Conservation (phyloP, 805 yeast genomes). For the Naumovozyma castellii region DNA sequence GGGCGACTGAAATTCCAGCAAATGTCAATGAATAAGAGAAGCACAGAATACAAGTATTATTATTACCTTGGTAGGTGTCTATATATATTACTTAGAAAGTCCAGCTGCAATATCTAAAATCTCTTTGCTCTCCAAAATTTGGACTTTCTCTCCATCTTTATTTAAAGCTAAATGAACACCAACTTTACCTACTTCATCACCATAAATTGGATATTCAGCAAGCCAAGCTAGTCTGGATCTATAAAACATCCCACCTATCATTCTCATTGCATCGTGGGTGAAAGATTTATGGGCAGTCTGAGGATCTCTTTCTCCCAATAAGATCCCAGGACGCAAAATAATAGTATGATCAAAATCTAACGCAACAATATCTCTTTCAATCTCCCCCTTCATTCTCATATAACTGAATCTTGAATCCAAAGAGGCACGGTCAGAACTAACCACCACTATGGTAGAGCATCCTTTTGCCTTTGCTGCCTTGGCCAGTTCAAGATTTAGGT, state of each 20-base stretch:
- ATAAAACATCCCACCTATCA: constrained; percentile 28
- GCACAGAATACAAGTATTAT: too few relatives aligned
- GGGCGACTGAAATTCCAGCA: neutral
- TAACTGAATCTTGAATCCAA: constrained; percentile 49
- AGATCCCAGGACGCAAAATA: constrained; percentile 67
- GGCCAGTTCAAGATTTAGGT: constrained; percentile 58
- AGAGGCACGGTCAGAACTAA: constrained; percentile 60
- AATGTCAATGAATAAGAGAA: too few relatives aligned
- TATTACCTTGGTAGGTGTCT: too few relatives aligned
- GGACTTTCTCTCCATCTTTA: constrained; percentile 18
- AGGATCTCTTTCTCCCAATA: constrained; percentile 50
- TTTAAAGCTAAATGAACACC: constrained; percentile 38
- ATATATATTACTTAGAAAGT: constrained; percentile 1
- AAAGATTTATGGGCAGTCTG: constrained; percentile 28
- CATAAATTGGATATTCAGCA: constrained; percentile 43
- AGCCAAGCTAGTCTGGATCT: constrained; percentile 29
- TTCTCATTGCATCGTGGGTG: constrained; percentile 26
- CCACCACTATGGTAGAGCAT: constrained; percentile 54
- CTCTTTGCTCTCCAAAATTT: constrained; percentile 26
- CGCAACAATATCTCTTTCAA: constrained; percentile 56
- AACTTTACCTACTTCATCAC: constrained; percentile 54
- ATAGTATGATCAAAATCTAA: constrained; percentile 63
- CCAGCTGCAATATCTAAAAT: constrained; percentile 16
- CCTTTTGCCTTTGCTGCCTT: constrained; percentile 66
- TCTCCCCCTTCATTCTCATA: constrained; percentile 58